A percentile compares a stretch with the other conserved stretches of the same genome.
phyloP scores from a whole-genome alignment of 2,329 filamentous ascomycete genomes.

The Chrysoporthe austroafricana region DNA sequence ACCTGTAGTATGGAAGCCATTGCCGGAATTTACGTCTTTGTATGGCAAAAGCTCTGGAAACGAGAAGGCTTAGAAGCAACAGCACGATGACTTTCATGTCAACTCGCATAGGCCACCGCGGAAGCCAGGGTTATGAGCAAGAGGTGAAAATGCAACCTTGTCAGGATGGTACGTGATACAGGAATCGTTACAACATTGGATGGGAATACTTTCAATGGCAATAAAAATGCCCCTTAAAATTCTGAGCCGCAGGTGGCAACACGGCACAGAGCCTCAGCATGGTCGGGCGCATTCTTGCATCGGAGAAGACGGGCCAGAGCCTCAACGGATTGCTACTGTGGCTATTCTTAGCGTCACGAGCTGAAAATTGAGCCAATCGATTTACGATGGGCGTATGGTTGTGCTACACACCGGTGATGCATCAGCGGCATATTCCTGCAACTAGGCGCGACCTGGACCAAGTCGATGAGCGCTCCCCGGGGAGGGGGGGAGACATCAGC shows the following conservation, averaged over 20 bases:
- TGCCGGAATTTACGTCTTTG: slow-evolving; percentile 12
- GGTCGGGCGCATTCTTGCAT: not conserved
- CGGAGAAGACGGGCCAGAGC: not conserved
- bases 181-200: too few species aligned
- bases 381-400: not conserved
- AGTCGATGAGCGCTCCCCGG: not conserved
- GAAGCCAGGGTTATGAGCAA: not conserved
- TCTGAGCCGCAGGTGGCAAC: not conserved
- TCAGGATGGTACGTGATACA: not conserved
- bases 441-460: not conserved
- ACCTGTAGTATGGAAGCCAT: slow-evolving; percentile 16
- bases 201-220: not conserved
- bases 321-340: not conserved
- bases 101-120: not conserved
- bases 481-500: not conserved
- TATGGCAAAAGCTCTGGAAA: not conserved
- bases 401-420: not conserved
- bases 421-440: not conserved
- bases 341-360: not conserved
- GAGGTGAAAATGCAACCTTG: not conserved
- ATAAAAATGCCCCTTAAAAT: not conserved
- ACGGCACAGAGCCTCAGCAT: not conserved
- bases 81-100: not conserved
- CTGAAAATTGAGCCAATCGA: not conserved
- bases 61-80: not conserved